Evolutionary conservation across 2,329 filamentous ascomycete genomes (phyloP).

Genomic region (Colletotrichum somersetense): DNA sequence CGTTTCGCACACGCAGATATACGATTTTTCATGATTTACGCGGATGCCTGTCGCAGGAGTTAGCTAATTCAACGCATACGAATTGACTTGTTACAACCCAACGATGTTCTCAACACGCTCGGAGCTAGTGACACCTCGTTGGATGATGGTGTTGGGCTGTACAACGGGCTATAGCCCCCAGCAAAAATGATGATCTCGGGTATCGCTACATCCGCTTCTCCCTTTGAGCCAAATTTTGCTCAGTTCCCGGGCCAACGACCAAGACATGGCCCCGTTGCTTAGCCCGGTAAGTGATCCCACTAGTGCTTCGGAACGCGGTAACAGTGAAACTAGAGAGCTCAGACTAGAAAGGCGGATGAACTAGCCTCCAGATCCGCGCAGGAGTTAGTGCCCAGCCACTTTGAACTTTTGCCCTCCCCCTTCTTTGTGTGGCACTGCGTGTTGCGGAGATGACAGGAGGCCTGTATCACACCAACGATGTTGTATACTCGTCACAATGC

Average conservation of each 20-base stretch:
- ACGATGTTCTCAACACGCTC: neutral
- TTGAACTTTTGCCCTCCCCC: neutral
- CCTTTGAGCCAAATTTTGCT: too few relatives aligned
- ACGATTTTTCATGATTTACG: slow-evolving; percentile 3
- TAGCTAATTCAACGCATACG: neutral
- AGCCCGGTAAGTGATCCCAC: neutral
- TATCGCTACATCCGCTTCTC: neutral
- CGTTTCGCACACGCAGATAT: slow-evolving; percentile 6
- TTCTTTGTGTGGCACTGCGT: neutral
- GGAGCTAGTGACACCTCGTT: neutral
- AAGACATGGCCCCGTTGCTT: neutral
- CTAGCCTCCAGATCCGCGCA: neutral
- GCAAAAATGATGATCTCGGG: neutral
- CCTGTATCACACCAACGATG: neutral
- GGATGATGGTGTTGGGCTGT: too few relatives aligned
- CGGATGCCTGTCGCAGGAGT: slow-evolving; percentile 5
- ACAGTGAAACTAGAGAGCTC: neutral
- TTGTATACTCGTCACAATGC: neutral
- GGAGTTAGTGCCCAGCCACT: neutral
- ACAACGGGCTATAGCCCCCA: neutral
- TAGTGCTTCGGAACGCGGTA: neutral
- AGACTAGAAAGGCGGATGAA: too few relatives aligned
- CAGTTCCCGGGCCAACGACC: neutral
- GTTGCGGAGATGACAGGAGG: neutral
- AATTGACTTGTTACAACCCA: slow-evolving; percentile 5